Base-by-base conservation (phyloP, 768 basidiomycete species). In the Termitomyces sp. region DNA sequence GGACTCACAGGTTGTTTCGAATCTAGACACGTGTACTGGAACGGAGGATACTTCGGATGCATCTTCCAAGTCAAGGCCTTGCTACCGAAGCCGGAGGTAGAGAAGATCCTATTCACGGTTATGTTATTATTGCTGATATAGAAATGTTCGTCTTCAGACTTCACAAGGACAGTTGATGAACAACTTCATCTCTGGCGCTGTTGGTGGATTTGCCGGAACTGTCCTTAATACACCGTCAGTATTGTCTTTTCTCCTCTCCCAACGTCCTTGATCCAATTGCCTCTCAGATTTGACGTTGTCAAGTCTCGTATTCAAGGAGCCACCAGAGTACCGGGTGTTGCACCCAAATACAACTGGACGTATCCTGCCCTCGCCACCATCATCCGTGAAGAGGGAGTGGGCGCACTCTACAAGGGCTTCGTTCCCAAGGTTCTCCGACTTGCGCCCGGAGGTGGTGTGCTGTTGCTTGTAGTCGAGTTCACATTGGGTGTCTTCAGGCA, bases 1-100 rank as follows among this genome's bases (percentile, higher is more conserved):
- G 1, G 33, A 30, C 19, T 44, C n/a, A 55, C 31, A 64, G 41
- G 30, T 37, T 33, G 28, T 37, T 33, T 50, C 51, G 50, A 43
- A 28, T 19, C 7, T 17, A 91, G 89, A 65, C 91, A 94, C 64
- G 63, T 92, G 31, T 87, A 84, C 80, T 95, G 90, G 91, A 92
- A 98, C 65, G 96, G 93, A 35, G 96, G 96, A 10, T 98, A 94
- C 77, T 99, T 99, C 60, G 91, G 90, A 23, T 82, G 85, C 55
- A 98, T 99, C 66, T 89, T 87, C 78, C 89, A 91, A 72, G 86
- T 97, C 48, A 83, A 86, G 57, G 66, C 77, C 1, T 60, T 93
- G 62, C 73, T 99, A 33, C 94, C 96, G 33, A 93, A 91, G 67
- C 81, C 96, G 11, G 82, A 92, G 73, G 95, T 92, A 63, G 46